phyloP scores from a whole-genome alignment of 23 red algal species.

The Gracilariopsis chorda region DNA sequence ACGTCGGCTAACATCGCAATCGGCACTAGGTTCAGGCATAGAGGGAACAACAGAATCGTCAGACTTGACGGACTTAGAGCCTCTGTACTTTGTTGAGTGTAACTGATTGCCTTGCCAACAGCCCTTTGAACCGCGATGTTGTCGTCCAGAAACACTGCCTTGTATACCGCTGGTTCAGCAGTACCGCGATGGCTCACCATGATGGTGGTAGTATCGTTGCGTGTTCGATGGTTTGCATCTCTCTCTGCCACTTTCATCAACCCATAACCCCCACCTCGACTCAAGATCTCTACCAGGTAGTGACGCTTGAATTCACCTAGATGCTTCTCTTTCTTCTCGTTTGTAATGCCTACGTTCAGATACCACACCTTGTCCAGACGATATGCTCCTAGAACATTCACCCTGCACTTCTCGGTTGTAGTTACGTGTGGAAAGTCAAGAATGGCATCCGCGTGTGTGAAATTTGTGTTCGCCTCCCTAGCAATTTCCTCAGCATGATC shows the following conservation, averaged over 20 bases:
- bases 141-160: background rate
- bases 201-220: background rate
- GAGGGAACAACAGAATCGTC: constrained; percentile 7
- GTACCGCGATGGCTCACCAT: background rate
- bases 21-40: constrained; percentile 15
- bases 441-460: background rate
- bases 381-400: background rate
- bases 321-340: constrained; percentile 4
- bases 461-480: background rate
- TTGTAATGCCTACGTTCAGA: background rate
- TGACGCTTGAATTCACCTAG: background rate
- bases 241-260: background rate
- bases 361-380: background rate
- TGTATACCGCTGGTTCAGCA: background rate
- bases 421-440: background rate
- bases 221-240: background rate
- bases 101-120: background rate
- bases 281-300: background rate
- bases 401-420: background rate
- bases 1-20: constrained; percentile 36
- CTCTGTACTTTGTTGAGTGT: background rate
- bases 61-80: constrained; percentile 7
- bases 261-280: background rate
- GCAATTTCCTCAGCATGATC: background rate
- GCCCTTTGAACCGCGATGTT: background rate